Base-by-base conservation (phyloP, 176 grass and related monocot species). In the Oryza meyeriana region DNA sequence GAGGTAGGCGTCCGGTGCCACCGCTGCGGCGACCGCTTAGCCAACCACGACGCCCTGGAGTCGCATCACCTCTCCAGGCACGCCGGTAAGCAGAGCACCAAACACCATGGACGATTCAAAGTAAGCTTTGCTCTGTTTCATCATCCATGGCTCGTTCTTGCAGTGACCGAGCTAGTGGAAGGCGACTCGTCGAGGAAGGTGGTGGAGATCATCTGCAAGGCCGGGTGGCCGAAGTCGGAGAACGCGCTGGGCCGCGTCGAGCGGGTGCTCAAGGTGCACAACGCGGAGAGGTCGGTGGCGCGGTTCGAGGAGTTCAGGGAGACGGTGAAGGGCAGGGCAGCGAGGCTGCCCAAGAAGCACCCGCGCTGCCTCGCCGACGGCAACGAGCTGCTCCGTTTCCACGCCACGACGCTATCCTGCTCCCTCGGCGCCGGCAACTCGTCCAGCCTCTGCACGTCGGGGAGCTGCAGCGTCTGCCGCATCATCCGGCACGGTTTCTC, bases 311-410 rank as follows among this genome's bases (percentile, higher is more conserved):
- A 91, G 66, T 97, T 91, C 84, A 28, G 81, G 39, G 88, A 93
- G 71, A 38, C 82, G 59, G 94, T 93, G 52, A 93, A 91, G 82
- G 61, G 35, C 24, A 76, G 82, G 77, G 90, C 94, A 61, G 74
- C 72, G 42, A 85, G 58, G 69, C 84, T 89, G 34, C 52, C 84
- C 34, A 93, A 91, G 76, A 96, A 92, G 83, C 93, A 96, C 61
- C 86, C 90, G 6, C 90, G 94, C 26, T 93, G 90, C 84, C 48
- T 93, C 81, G 94, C 94, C 14, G 94, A 97, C 40, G 94, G 94
- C 72, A 97, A 97, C 83, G 94, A 97, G 73, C 94, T 97, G 28
- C 68, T 97, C 76, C 90, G 86, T 14, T 97, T 97, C 79, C 90
- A 93, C 63, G 88, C 69, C 61, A 89, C 94, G 18, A 91, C 88